A percentile compares a stretch with the other conserved stretches of the same genome.
Evolutionary conservation across 1,284 basidiomycete genomes (phyloP).

Genomic region (Ustilago crameri): DNA sequence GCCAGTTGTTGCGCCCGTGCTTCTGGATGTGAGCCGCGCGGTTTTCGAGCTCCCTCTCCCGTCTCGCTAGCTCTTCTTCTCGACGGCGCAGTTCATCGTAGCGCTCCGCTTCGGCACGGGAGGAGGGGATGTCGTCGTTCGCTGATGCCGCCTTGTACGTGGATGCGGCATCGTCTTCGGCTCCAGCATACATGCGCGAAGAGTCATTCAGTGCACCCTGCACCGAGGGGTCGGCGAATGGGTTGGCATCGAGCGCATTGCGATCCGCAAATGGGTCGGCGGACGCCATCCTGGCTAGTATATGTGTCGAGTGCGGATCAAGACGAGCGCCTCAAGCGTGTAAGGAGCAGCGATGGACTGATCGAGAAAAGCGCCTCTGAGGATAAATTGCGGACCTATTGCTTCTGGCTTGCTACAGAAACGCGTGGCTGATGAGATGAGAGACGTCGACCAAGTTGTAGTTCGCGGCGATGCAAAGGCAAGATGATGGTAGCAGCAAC

Average conservation of each 20-base stretch:
- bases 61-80: conserved; percentile 81
- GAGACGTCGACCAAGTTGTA: neutral
- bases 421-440: neutral
- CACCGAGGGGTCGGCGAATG: conserved; percentile 69
- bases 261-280: conserved; percentile 62
- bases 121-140: conserved; percentile 41
- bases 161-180: conserved; percentile 43
- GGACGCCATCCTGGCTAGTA: conserved; percentile 19
- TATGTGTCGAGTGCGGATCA: neutral
- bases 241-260: conserved; percentile 65
- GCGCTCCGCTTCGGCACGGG: conserved; percentile 69
- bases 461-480: too few species aligned
- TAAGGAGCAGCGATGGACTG: neutral
- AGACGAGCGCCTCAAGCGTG: neutral
- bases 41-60: conserved; percentile 77
- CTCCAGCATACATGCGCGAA: conserved; percentile 49
- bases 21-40: conserved; percentile 77
- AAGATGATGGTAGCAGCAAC: neutral
- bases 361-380: too few species aligned
- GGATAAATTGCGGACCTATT: too few species aligned
- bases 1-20: conserved; percentile 89
- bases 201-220: conserved; percentile 60
- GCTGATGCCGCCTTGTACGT: conserved; percentile 35
- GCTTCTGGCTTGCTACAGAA: neutral
- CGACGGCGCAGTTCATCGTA: conserved; percentile 77